phyloP scores from a whole-genome alignment of 2,329 filamentous ascomycete species.

The Diplodia intermedia region DNA sequence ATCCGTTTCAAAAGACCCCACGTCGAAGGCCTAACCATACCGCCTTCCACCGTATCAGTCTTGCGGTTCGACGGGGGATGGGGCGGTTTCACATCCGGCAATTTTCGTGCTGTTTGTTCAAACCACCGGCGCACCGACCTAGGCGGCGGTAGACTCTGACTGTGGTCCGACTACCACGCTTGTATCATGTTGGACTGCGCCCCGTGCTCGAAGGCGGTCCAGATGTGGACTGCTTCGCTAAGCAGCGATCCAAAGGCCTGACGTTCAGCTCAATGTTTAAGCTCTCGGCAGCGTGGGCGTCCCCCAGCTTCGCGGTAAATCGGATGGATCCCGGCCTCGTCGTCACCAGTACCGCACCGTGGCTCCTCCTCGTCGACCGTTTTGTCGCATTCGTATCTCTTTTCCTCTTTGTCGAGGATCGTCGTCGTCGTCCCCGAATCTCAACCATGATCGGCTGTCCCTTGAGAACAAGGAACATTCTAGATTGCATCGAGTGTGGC shows the following conservation, averaged over 20 bases:
- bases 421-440: not conserved
- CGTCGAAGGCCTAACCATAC: not conserved
- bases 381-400: not conserved
- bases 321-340: not conserved
- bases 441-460: not conserved
- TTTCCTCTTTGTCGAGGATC: not conserved
- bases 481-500: not conserved
- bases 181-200: not conserved
- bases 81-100: conserved; percentile 18
- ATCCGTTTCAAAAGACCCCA: conserved; percentile 5
- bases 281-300: not conserved
- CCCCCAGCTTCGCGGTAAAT: not conserved
- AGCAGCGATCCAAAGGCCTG: not conserved
- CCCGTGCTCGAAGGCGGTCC: conserved; percentile 1
- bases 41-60: not conserved
- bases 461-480: not conserved
- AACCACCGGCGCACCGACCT: conserved; percentile 22
- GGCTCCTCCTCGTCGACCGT: not conserved
- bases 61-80: not conserved
- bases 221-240: not conserved
- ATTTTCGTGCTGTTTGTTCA: conserved; percentile 15
- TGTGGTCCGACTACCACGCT: conserved; percentile 5
- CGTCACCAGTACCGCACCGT: not conserved
- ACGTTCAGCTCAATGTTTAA: not conserved
- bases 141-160: not conserved